Percentiles rank a stretch among this genome's conserved stretches.
Evolutionary conservation across 2,329 filamentous ascomycete species (phyloP).

Genomic region (Clarireedia paspali): DNA sequence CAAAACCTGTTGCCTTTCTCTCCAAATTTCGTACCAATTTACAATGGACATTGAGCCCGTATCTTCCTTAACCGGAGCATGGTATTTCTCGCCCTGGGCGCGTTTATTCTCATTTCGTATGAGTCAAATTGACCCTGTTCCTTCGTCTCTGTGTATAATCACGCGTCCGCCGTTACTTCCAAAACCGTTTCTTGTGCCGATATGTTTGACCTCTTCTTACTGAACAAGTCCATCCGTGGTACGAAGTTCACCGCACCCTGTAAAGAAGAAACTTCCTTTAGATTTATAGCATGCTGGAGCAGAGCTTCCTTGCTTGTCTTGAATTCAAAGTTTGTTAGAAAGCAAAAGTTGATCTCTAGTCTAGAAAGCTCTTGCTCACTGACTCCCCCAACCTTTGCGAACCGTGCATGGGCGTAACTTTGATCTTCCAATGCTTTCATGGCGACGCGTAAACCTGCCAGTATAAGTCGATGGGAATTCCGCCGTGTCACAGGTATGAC

Average conservation of each 20-base stretch:
- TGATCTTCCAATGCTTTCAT: conserved; percentile 95
- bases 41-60: not conserved
- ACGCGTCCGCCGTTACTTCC: conserved; percentile 23
- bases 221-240: conserved; percentile 23
- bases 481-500: conserved; percentile 73
- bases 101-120: too few species aligned
- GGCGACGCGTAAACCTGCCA: conserved; percentile 78
- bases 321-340: conserved; percentile 77
- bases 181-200: conserved; percentile 19
- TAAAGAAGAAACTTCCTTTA: conserved; percentile 31
- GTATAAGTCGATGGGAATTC: conserved; percentile 78
- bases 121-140: not conserved
- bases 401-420: conserved; percentile 74
- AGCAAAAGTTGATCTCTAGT: conserved; percentile 85
- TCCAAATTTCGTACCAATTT: not conserved
- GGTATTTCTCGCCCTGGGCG: too few species aligned
- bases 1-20: not conserved
- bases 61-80: not conserved
- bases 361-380: conserved; percentile 72
- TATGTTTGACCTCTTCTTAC: conserved; percentile 17
- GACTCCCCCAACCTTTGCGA: conserved; percentile 84
- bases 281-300: conserved; percentile 38
- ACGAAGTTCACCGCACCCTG: conserved; percentile 28
- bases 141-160: not conserved
- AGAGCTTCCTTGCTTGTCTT: conserved; percentile 53